phyloP scores from a whole-genome alignment of 1,284 basidiomycete species.

The Trichosporon ovoides region DNA sequence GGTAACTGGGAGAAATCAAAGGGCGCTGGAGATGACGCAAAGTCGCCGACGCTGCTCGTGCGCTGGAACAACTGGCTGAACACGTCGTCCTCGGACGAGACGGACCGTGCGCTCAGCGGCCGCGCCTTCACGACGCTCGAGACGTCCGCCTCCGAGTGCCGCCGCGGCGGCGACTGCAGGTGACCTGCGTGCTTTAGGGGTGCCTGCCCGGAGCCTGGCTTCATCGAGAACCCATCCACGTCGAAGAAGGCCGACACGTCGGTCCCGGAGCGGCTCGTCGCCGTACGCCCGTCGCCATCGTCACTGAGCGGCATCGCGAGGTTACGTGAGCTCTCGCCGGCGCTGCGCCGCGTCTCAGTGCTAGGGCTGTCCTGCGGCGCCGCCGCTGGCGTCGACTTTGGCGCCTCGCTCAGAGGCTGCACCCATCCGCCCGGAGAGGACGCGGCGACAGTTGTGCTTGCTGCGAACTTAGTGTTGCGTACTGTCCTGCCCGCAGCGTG shows the following conservation, averaged over 20 bases:
- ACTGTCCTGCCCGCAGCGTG: constrained; percentile 13
- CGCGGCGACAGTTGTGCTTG: constrained; percentile 18
- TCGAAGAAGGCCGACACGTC: constrained; percentile 42
- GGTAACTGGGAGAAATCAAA: constrained; percentile 44
- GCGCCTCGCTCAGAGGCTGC: constrained; percentile 7
- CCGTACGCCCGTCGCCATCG: constrained; percentile 21
- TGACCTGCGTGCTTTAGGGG: background rate
- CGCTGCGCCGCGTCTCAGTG: background rate
- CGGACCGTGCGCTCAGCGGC: background rate
- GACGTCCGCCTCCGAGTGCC: background rate
- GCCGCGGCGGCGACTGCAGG: background rate
- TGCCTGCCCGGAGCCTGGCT: background rate
- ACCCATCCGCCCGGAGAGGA: constrained; percentile 33
- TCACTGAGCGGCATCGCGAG: constrained; percentile 44
- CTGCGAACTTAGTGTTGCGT: constrained; percentile 20
- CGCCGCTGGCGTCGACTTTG: background rate
- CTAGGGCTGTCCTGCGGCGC: background rate
- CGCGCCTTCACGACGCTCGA: background rate
- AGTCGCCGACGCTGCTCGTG: constrained; percentile 24
- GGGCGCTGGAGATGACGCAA: constrained; percentile 17
- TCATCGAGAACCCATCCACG: constrained; percentile 35
- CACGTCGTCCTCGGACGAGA: constrained; percentile 31
- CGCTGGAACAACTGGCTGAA: constrained; percentile 36
- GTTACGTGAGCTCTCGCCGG: constrained; percentile 20
- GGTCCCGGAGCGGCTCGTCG: constrained; percentile 22